Evolutionary conservation across 2,329 filamentous ascomycete genomes (phyloP), one percentile per base, ranked within the genome.

Genomic region (Ophiostoma piceae): DNA sequence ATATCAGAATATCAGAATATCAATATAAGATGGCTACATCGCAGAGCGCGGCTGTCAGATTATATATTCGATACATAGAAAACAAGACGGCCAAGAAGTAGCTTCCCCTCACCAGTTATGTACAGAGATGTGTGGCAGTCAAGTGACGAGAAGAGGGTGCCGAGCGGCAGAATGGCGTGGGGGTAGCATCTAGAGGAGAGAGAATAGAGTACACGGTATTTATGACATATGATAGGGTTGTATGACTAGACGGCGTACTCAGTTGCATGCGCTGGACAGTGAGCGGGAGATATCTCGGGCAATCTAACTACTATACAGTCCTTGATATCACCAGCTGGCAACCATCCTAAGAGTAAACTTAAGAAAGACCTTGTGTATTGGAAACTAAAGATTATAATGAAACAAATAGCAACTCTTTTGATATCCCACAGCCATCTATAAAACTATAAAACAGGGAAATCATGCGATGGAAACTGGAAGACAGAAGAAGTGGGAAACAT

Each of bases 391-490:
- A 60, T 5, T 1, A 29, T 26, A 32, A 57, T 14, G 4, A 69
- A n/a, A 51, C 35, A 65, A 32, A 26, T 22, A 66, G 62, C 26
- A 32, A n/a, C 22, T 62, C 26, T 62, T 62, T 62, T 62, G 26
- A 62, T 35, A 62, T 62, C 57, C 57, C 57, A 32, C 37, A 39
- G 37, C 57, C 57, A 62, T 60, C 57, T 62, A 62, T 62, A 66
- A 43, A 66, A 66, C 32, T 35, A 35, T 35, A 41, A 41, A 41
- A 43, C 26, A 37, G 62, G 62, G 32, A 39, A 65, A 41, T 35
- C 26, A 64, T 19, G 19, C 12, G 32, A 37, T 9, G 22, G 16
- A n/a, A 47, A 19, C 16, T 29, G 16, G 2, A 22, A 66, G 64
- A 66, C 12, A 57, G 26, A 47, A 12, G 51, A 8, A 35, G 14